Evolutionary conservation across 257 asterid species (phyloP), one percentile per base, ranked within the genome.

Genomic region (Voacanga thouarsii): DNA sequence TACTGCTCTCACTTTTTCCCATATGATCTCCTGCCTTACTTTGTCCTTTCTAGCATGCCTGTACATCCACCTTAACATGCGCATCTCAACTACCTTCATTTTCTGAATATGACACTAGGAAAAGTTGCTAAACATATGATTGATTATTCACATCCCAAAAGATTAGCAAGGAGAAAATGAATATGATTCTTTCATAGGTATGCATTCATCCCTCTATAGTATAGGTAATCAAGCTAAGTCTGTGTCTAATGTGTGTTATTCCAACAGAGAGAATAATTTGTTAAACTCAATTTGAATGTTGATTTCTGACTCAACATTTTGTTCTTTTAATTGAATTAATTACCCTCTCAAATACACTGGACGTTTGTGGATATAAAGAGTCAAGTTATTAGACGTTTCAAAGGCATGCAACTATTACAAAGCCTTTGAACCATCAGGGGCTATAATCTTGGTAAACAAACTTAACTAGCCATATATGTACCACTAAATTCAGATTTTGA

Each of bases 131-230:
- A 7, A 26, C 12, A 50, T 68, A 26, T 39, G 53, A 19, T 77
- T 56, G 30, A 66, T 47, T 33, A 33, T 76, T 50, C 37, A 33
- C 70, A 33, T 12, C 76, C 80, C 73, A 65, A 68, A 45, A 53
- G 74, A 53, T 4, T 37, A 15, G 12, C 28, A 73, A 15, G 61
- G 39, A 74, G n/a, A 77, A 76, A 77, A 49, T 61, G 71, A 41
- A 49, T 18, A 26, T 37, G 26, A 50, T 67, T 51, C 24, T 12
- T 68, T n/a, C 11, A 65, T 21, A 11, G 47, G 33, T 15, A 45
- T 14, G 47, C 30, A 12, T 33, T 33, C 30, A 12, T 1, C 33
- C 39, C 47, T 9, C 7, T 24, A 41, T 59, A 59, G 61, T 19
- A 18, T 55, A 21, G 2, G 49, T 30, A 72, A 6, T 26, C 12